phyloP scores from a whole-genome alignment of 768 basidiomycete species.

The Thelephora aurantiotincta region DNA sequence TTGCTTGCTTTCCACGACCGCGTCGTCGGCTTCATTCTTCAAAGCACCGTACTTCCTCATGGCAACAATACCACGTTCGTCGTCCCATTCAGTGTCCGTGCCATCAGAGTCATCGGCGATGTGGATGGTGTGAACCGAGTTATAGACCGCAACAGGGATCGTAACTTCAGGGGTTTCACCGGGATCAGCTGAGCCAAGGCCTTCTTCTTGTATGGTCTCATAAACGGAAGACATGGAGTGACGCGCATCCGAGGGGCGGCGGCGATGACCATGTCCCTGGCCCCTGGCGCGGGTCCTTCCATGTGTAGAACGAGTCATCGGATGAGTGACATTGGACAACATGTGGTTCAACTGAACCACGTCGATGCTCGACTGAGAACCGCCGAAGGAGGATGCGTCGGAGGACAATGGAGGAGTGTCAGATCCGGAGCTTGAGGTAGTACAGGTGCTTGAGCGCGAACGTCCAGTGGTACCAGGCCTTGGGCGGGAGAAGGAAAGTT shows the following conservation, averaged over 20 bases:
- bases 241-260: conserved; percentile 50
- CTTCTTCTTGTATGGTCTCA: conserved; percentile 71
- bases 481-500: conserved; percentile 42
- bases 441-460: conserved; percentile 59
- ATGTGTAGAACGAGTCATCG: conserved; percentile 23
- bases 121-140: conserved; percentile 40
- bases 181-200: conserved; percentile 20
- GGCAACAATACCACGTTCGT: conserved; percentile 51
- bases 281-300: conserved; percentile 35
- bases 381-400: conserved; percentile 57
- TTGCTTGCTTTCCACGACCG: conserved; percentile 51
- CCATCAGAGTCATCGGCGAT: conserved; percentile 25
- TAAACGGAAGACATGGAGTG: conserved; percentile 57
- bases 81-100: conserved; percentile 36
- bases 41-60: conserved; percentile 58
- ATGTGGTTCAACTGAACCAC: conserved; percentile 42
- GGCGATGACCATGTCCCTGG: conserved; percentile 55
- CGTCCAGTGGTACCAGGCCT: conserved; percentile 29
- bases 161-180: not conserved
- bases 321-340: conserved; percentile 41
- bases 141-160: conserved; percentile 5
- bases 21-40: conserved; percentile 50
- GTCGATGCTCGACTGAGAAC: conserved; percentile 71
- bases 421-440: conserved; percentile 42
- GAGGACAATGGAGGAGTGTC: conserved; percentile 61